A percentile compares a stretch with the other conserved stretches of the same genome.
Conservation (phyloP, 495 filamentous ascomycete species). For the Glutinoglossum americanum region DNA sequence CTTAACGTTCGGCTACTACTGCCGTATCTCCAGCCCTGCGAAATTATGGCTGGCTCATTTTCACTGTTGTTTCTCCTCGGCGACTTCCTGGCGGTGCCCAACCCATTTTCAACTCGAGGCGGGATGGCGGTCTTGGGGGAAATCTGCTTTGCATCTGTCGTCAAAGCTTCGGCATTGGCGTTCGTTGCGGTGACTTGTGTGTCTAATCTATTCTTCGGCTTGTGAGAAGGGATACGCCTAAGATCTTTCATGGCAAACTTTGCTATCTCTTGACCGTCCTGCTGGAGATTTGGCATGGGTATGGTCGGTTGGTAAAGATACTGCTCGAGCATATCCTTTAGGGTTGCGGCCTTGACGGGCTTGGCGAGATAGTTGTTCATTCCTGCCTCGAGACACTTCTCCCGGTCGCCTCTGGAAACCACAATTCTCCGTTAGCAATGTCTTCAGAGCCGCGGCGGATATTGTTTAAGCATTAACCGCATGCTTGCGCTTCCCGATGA, state of each 20-base stretch:
- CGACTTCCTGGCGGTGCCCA: neutral
- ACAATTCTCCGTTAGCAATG: constrained; percentile 11
- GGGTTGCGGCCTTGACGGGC: constrained; percentile 52
- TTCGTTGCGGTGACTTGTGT: neutral
- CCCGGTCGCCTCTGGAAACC: constrained; percentile 39
- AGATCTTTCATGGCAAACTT: constrained; percentile 3
- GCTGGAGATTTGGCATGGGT: constrained; percentile 17
- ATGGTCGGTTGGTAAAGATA: constrained; percentile 26
- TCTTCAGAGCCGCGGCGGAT: neutral
- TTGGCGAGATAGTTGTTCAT: constrained; percentile 96
- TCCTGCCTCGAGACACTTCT: constrained; percentile 76
- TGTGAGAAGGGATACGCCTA: neutral
- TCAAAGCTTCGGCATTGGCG: neutral
- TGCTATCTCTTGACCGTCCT: constrained; percentile 17
- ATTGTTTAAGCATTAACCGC: too few species aligned
- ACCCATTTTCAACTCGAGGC: neutral
- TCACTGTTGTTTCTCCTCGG: neutral
- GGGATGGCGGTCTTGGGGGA: neutral
- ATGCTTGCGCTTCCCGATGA: too few species aligned
- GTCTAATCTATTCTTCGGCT: neutral
- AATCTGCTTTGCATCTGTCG: neutral
- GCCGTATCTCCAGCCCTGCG: neutral
- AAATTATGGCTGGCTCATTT: neutral
- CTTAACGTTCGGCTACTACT: neutral
- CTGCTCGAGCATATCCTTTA: constrained; percentile 53